A percentile compares a stretch with the other conserved stretches of the same genome.
These are phyloP conservation scores for Panicum hallii DNA, from an alignment of 202 grass and related monocot genomes.

Conservation along the genomic window DNA sequence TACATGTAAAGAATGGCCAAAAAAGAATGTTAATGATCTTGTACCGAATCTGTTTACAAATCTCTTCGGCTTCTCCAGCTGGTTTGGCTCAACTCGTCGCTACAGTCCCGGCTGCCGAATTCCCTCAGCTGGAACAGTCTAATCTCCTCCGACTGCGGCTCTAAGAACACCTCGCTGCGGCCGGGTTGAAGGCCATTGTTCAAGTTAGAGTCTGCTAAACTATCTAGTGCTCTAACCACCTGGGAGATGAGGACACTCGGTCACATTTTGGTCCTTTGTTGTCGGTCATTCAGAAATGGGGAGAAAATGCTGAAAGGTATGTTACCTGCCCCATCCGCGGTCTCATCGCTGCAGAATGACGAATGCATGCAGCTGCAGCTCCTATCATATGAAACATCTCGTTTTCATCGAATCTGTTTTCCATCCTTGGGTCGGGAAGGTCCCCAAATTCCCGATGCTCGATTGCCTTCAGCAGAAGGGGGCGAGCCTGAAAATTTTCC, in stretches of 20 bases:
- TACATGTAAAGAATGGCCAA: slow-evolving; percentile 85
- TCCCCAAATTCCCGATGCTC: slow-evolving; percentile 71
- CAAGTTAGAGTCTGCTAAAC: slow-evolving; percentile 87
- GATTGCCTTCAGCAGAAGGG: slow-evolving; percentile 68
- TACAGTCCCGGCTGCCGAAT: slow-evolving; percentile 72
- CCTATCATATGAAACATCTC: slow-evolving; percentile 91
- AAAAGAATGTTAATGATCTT: slow-evolving; percentile 64
- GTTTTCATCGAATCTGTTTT: slow-evolving; percentile 71
- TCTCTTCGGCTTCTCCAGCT: slow-evolving; percentile 67
- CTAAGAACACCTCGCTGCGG: slow-evolving; percentile 84
- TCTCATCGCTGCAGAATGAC: slow-evolving; percentile 83
- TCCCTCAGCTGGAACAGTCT: slow-evolving; percentile 90
- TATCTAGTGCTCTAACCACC: slow-evolving; percentile 96
- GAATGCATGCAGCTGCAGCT: slow-evolving; percentile 88
- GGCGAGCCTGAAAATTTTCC: slow-evolving; percentile 70
- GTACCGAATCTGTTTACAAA: slow-evolving; percentile 68
- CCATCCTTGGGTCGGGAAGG: slow-evolving; percentile 81
- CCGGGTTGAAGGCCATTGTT: slow-evolving; percentile 87
- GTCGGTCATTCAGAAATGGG: slow-evolving; percentile 15
- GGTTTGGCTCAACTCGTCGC: slow-evolving; percentile 74
- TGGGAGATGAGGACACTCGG: slow-evolving; percentile 38
- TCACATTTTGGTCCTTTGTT: slow-evolving; percentile 21
- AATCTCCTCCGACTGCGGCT: slow-evolving; percentile 90
- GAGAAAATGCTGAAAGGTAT: background rate
- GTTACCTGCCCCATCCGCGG: slow-evolving; percentile 95